Evolutionary conservation across 176 grass and related monocot genomes (phyloP).

Genomic region (Aegilops longissima): DNA sequence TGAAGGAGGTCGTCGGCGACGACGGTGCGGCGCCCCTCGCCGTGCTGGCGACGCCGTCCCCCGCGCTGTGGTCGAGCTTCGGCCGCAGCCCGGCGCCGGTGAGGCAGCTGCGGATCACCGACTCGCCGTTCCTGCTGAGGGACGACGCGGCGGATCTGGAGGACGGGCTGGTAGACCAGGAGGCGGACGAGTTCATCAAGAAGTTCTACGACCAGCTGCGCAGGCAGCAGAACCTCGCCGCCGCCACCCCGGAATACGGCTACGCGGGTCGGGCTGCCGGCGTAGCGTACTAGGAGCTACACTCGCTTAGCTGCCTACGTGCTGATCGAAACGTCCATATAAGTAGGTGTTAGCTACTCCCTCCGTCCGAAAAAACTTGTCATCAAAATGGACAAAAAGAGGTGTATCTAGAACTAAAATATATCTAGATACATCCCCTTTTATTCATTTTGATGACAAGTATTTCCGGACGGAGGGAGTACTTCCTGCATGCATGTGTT

Average conservation of each 20-base stretch:
- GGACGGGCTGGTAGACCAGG: constrained; percentile 31
- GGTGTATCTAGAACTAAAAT: no score
- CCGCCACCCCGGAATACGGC: constrained; percentile 48
- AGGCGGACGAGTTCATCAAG: constrained; percentile 77
- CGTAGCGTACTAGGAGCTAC: constrained; percentile 34
- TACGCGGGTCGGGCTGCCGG: constrained; percentile 25
- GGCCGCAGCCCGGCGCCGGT: constrained; percentile 59
- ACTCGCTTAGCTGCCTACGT: neutral
- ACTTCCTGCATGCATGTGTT: neutral
- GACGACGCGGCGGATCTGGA: constrained; percentile 40
- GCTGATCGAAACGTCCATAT: neutral
- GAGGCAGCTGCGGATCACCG: constrained; percentile 77
- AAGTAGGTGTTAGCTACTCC: neutral
- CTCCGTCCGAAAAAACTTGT: no score
- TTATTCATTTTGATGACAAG: no score
- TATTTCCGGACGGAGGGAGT: no score
- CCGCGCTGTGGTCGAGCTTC: constrained; percentile 47
- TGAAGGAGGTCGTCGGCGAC: neutral
- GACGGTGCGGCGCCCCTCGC: constrained; percentile 1
- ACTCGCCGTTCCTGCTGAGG: constrained; percentile 66
- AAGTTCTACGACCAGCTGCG: constrained; percentile 70
- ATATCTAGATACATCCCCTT: no score
- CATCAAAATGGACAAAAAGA: no score
- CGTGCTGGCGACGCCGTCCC: constrained; percentile 35
- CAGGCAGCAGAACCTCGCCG: constrained; percentile 48